These are phyloP conservation scores for Dianthus caryophyllus DNA, from an alignment of 148 eudicot genomes.

Conservation along the genomic window DNA sequence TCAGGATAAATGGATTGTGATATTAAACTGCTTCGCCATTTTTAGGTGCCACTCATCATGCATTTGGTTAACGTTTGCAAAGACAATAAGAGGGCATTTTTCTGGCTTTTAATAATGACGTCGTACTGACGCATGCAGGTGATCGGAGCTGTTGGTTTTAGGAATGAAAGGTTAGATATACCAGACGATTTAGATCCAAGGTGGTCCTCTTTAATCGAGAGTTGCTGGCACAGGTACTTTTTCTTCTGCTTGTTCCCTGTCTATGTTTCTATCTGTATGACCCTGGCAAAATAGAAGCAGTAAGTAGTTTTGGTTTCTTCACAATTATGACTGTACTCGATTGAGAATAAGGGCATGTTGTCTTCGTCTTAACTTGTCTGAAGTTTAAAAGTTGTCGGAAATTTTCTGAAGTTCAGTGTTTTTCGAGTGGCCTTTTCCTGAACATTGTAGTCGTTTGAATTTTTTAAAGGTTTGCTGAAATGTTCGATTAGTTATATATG, in stretches of 20 bases:
- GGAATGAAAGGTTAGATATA: slow-evolving; percentile 83
- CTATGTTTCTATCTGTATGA: neutral
- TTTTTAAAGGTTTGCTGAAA: no score
- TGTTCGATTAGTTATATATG: no score
- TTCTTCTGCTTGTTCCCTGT: slow-evolving; percentile 9
- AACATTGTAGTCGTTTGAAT: no score
- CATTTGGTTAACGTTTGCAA: neutral
- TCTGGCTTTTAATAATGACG: neutral
- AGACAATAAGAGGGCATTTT: neutral
- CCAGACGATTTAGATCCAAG: slow-evolving; percentile 71
- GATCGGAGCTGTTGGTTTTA: slow-evolving; percentile 88
- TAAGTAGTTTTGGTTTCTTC: no score
- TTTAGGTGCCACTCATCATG: neutral
- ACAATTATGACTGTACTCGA: no score
- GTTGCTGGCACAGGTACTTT: slow-evolving; percentile 76
- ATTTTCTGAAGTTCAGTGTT: no score
- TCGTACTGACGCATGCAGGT: slow-evolving; percentile 45
- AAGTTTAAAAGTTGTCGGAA: no score
- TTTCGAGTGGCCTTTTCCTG: no score
- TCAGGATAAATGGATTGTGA: neutral
- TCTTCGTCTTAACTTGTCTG: no score
- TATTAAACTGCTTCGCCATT: neutral
- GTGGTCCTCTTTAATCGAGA: slow-evolving; percentile 67
- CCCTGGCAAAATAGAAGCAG: neutral
- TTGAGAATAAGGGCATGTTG: no score